Conservation (phyloP, 805 yeast genomes). For the Cyberlindnera mississippiensis region DNA sequence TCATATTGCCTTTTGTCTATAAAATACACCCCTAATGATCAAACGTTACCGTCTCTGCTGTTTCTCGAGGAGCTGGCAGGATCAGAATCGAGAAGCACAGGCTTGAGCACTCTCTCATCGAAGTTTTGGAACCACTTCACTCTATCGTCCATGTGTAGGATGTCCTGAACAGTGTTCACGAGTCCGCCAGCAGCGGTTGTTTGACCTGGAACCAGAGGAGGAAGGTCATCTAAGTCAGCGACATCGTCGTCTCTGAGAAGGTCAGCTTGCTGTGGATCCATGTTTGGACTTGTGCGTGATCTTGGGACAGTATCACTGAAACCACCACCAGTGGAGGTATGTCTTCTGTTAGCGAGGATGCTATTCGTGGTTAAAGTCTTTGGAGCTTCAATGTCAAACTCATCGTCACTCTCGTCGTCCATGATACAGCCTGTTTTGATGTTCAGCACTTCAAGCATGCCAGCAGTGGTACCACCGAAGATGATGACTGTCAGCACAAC, state of each 20-base stretch:
- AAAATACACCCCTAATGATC: no score
- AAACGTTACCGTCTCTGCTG: slow-evolving; percentile 13
- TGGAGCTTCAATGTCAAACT: slow-evolving; percentile 86
- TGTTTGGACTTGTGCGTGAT: slow-evolving; percentile 20
- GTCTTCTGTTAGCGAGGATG: slow-evolving; percentile 21
- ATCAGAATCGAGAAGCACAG: slow-evolving; percentile 70
- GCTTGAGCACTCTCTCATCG: slow-evolving; percentile 91
- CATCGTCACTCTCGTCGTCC: slow-evolving; percentile 85
- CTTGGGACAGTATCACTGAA: slow-evolving; percentile 29
- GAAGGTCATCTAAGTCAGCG: slow-evolving; percentile 24
- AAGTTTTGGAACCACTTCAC: slow-evolving; percentile 90
- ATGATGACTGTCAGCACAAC: slow-evolving; percentile 94
- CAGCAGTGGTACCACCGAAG: slow-evolving; percentile 98
- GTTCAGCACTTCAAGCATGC: slow-evolving; percentile 93
- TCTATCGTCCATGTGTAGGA: slow-evolving; percentile 59
- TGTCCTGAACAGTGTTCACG: slow-evolving; percentile 25
- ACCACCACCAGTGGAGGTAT: neutral
- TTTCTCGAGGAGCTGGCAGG: slow-evolving; percentile 14
- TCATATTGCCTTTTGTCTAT: no score
- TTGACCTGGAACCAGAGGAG: slow-evolving; percentile 22
- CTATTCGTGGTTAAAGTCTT: slow-evolving; percentile 18
- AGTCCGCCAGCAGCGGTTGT: slow-evolving; percentile 12
- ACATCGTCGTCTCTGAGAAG: slow-evolving; percentile 24
- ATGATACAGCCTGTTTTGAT: slow-evolving; percentile 89
- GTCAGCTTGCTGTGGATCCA: slow-evolving; percentile 21